Conservation (phyloP, 2,329 filamentous ascomycete genomes). For the Alternaria incomplexa region DNA sequence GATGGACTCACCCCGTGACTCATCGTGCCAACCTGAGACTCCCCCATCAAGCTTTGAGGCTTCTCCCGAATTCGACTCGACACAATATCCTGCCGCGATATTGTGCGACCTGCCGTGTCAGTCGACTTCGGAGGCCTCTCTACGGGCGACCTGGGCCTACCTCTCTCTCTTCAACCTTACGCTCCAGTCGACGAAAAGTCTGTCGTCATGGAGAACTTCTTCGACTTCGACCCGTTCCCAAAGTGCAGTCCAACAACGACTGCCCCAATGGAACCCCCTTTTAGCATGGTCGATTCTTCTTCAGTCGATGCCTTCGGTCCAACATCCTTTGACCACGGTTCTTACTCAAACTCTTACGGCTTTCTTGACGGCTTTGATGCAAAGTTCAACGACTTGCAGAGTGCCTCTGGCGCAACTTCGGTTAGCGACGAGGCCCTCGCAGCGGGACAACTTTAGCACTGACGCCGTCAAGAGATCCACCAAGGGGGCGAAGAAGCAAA, state of each 20-base stretch:
- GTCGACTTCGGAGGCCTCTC: slow-evolving; percentile 63
- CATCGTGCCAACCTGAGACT: slow-evolving; percentile 48
- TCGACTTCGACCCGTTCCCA: slow-evolving; percentile 51
- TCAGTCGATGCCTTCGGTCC: slow-evolving; percentile 44
- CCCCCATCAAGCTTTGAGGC: slow-evolving; percentile 49
- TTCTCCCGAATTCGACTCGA: slow-evolving; percentile 77
- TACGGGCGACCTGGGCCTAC: slow-evolving; percentile 43
- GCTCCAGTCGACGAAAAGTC: slow-evolving; percentile 49
- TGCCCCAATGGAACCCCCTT: slow-evolving; percentile 30
- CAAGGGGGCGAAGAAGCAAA: slow-evolving; percentile 26
- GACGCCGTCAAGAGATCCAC: slow-evolving; percentile 31
- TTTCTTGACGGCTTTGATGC: slow-evolving; percentile 49
- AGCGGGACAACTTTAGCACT: slow-evolving; percentile 46
- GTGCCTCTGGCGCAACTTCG: slow-evolving; percentile 55
- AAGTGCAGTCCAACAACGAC: slow-evolving; percentile 29
- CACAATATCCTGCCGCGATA: slow-evolving; percentile 99
- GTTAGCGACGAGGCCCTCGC: slow-evolving; percentile 57
- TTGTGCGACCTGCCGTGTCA: slow-evolving; percentile 99
- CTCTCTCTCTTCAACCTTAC: slow-evolving; percentile 46
- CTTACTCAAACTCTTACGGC: slow-evolving; percentile 39
- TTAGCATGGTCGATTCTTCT: slow-evolving; percentile 40
- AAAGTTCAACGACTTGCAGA: slow-evolving; percentile 52
- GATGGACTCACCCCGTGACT: slow-evolving; percentile 48
- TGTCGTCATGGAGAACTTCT: slow-evolving; percentile 42
- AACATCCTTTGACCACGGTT: slow-evolving; percentile 39